A percentile compares a stretch with the other conserved stretches of the same genome.
phyloP scores from a whole-genome alignment of 208 protist genomes.

The Tetramitus jugosus region DNA sequence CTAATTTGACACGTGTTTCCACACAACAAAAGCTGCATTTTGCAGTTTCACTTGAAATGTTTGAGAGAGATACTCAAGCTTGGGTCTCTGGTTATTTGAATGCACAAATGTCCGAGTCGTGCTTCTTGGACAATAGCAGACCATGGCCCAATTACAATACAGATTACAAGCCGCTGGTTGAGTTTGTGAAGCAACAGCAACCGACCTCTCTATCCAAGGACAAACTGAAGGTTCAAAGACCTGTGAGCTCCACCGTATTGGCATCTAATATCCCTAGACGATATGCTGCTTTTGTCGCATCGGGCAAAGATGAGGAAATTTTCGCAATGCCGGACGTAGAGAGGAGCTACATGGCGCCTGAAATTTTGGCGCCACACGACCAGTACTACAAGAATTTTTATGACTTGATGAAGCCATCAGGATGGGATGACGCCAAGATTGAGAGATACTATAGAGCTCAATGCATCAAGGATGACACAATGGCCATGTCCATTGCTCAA shows the following conservation, averaged over 20 bases:
- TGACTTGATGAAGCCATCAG: background rate
- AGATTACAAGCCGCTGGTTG: background rate
- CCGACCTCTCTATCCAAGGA: no score
- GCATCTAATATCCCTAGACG: background rate
- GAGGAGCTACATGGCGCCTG: background rate
- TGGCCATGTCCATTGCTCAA: background rate
- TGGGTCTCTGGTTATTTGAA: background rate
- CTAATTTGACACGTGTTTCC: background rate
- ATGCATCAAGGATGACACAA: conserved; percentile 11
- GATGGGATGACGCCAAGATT: background rate
- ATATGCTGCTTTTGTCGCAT: background rate
- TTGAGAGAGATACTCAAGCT: background rate
- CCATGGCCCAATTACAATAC: background rate
- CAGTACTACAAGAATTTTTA: background rate
- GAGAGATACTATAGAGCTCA: background rate
- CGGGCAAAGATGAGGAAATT: background rate
- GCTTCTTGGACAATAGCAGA: background rate
- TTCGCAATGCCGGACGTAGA: background rate
- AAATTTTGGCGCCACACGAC: background rate
- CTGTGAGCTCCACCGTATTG: background rate
- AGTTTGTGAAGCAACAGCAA: background rate
- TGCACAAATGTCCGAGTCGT: background rate
- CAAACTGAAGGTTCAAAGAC: no score
- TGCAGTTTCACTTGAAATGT: background rate
- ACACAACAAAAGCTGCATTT: background rate